Base-by-base conservation (phyloP, 306 rosid genomes). In the Prunus mira region DNA sequence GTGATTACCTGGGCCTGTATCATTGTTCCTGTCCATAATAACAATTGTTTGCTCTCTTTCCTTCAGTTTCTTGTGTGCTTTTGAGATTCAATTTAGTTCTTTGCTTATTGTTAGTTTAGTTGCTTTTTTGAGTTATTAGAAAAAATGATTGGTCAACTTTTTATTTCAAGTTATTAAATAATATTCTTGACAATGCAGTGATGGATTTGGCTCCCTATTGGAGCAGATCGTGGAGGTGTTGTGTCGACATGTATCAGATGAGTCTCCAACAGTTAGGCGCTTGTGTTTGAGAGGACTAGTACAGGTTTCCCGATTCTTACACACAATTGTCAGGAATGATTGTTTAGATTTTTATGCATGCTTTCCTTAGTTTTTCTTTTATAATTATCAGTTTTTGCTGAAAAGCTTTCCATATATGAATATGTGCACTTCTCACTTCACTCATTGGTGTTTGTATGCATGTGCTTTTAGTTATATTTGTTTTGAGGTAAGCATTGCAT, bases 281-380 rank as follows among this genome's bases (percentile, higher is more conserved):
- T 87, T 93, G 80, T 93, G 98, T 82, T 86, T 93, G 87, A 88
- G 94, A 87, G 98, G 98, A 77, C 87, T 93, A 82, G 97, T 90
- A 61, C 92, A 93, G 98, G 98, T 93, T 78, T 49, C 54, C 63
- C 12, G 20, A 43, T 43, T 13, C 34, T 65, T 28, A 43, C 61
- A 25, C 9, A 3, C 8, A 76, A 58, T 13, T 38, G 54, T 13
- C 67, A 67, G 27, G 63, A 51, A 51, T 17, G 45, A 61, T 47
- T 43, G 43, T 55, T 80, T 54, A 75, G 60, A 49, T 50, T 45
- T 75, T 58, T 75, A 24, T 77, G 54, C 75, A 46, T 45, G 69
- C 18, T 57, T 72, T 60, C n/a, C 11, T 69, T 62, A 69, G 32
- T 65, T 55, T 25, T 66, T 60, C 3, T 55, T 68, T 56, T 57